A percentile compares a stretch with the other conserved stretches of the same genome.
Evolutionary conservation across 345 rosid species (phyloP).

Genomic region (Kandelia obovata): DNA sequence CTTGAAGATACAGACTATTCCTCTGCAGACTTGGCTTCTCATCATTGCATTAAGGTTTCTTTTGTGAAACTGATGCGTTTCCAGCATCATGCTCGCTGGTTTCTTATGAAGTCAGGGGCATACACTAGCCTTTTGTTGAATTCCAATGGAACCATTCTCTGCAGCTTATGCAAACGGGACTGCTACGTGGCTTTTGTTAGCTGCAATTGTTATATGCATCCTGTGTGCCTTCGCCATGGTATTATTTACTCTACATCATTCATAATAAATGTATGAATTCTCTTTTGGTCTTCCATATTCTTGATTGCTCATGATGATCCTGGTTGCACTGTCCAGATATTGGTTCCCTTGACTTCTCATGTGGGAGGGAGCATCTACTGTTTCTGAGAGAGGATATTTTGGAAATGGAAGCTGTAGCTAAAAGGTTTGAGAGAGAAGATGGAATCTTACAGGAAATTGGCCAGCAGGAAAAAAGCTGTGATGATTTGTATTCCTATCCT

Average conservation of each 20-base stretch:
- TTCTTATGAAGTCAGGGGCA: conserved; percentile 56
- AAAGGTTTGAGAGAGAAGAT: conserved; percentile 65
- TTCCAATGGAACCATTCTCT: conserved; percentile 60
- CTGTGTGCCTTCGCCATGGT: conserved; percentile 92
- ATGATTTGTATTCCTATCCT: conserved; percentile 51
- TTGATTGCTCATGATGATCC: conserved; percentile 11
- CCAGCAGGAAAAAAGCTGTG: conserved; percentile 36
- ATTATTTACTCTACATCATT: conserved; percentile 17
- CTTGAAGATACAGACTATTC: conserved; percentile 58
- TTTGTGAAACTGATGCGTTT: conserved; percentile 81
- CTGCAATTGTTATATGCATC: conserved; percentile 64
- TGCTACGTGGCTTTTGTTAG: conserved; percentile 79
- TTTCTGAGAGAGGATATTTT: conserved; percentile 69
- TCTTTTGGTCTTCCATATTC: conserved; percentile 1
- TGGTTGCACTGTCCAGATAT: conserved; percentile 45
- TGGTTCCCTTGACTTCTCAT: conserved; percentile 54
- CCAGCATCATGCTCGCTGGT: conserved; percentile 80
- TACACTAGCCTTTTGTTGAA: conserved; percentile 50
- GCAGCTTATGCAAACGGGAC: conserved; percentile 90
- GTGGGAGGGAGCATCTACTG: conserved; percentile 59
- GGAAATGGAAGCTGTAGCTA: conserved; percentile 82
- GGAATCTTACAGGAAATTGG: conserved; percentile 36
- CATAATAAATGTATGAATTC: conserved; percentile 28
- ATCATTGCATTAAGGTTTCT: conserved; percentile 50
- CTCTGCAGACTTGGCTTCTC: conserved; percentile 52